These are phyloP conservation scores for Pseudognaphalium luteoalbum DNA, from an alignment of 129 eudicot genomes.

Conservation along the genomic window DNA sequence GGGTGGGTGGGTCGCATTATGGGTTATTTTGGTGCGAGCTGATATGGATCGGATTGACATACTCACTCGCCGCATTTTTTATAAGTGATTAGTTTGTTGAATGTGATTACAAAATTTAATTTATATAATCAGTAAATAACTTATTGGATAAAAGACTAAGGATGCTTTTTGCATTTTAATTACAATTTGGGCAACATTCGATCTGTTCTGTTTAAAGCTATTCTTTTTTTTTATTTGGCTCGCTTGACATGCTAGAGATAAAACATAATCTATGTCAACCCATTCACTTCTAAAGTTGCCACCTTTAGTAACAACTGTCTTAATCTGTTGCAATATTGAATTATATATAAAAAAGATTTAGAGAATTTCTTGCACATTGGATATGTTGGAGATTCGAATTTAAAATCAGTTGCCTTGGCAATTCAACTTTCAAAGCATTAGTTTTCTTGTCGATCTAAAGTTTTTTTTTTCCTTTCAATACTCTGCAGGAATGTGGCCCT, in stretches of 20 bases:
- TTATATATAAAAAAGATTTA: neutral
- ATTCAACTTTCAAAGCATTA: neutral
- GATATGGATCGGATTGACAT: neutral
- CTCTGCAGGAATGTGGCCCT: constrained; percentile 91
- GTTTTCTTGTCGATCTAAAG: neutral
- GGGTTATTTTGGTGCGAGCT: neutral
- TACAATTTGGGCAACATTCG: too few relatives aligned
- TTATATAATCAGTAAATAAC: neutral
- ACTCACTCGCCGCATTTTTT: neutral
- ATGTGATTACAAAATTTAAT: neutral
- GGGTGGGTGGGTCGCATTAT: neutral
- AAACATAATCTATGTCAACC: neutral
- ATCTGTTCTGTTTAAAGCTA: too few relatives aligned
- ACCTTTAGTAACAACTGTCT: neutral
- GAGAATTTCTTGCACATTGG: neutral
- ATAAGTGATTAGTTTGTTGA: neutral
- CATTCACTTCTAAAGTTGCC: neutral
- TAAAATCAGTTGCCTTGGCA: neutral
- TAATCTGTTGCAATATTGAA: neutral
- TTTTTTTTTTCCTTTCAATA: neutral
- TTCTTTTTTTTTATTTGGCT: too few relatives aligned
- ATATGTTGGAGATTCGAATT: neutral
- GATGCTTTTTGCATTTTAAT: neutral
- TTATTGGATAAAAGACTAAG: neutral
- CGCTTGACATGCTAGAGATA: too few relatives aligned